Conservation (phyloP, 2,329 filamentous ascomycete genomes). For the Pseudofabraea citricarpa region DNA sequence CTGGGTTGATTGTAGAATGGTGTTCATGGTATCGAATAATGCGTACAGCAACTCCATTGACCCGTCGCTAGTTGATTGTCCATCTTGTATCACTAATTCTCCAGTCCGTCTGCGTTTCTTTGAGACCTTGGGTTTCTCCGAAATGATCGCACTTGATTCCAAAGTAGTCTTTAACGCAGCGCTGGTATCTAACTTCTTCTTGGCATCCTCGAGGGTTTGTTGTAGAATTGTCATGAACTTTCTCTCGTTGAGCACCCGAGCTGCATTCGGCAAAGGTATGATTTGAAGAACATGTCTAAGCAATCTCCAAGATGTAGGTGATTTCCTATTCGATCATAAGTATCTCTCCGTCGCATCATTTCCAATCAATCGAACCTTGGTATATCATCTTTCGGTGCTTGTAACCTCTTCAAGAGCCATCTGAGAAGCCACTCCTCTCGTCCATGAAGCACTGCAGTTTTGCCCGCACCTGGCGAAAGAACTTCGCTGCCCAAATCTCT, state of each 20-base stretch:
- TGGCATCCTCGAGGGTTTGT: slow-evolving; percentile 56
- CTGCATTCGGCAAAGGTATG: slow-evolving; percentile 66
- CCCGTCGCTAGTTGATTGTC: background rate
- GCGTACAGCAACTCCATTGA: slow-evolving; percentile 13
- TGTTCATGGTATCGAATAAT: slow-evolving; percentile 16
- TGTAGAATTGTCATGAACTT: slow-evolving; percentile 64
- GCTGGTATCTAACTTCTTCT: slow-evolving; percentile 26
- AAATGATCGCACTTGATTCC: slow-evolving; percentile 6
- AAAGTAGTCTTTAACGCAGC: slow-evolving; percentile 2
- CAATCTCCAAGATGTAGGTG: slow-evolving; percentile 49
- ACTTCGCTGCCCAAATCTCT: slow-evolving; percentile 4
- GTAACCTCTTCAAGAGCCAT: slow-evolving; percentile 59
- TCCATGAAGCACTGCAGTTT: slow-evolving; percentile 19
- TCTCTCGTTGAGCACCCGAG: slow-evolving; percentile 66
- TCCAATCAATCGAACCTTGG: slow-evolving; percentile 12
- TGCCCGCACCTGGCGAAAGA: slow-evolving; percentile 2
- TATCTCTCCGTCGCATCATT: slow-evolving; percentile 8
- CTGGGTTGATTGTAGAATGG: slow-evolving; percentile 16
- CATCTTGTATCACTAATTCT: slow-evolving; percentile 13
- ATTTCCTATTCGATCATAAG: slow-evolving; percentile 13
- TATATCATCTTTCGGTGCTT: slow-evolving; percentile 31
- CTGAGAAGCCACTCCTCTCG: slow-evolving; percentile 63
- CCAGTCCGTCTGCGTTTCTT: slow-evolving; percentile 27
- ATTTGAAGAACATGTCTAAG: slow-evolving; percentile 55
- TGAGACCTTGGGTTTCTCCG: slow-evolving; percentile 29